A percentile compares a stretch with the other conserved stretches of the same genome.
phyloP scores from a whole-genome alignment of 148 eudicot species.

The Chenopodium suecicum region DNA sequence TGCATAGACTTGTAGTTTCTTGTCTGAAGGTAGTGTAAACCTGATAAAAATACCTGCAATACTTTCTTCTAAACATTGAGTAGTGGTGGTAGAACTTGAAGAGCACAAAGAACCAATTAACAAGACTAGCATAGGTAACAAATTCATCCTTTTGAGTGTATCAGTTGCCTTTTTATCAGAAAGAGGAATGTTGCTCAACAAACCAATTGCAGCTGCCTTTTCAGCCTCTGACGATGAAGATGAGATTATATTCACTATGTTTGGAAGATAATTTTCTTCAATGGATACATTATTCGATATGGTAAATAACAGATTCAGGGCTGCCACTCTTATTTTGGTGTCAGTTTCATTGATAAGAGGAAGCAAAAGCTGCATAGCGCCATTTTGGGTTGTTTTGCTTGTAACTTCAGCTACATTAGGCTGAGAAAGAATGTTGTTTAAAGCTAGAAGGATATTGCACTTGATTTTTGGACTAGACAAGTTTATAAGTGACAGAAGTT shows the following conservation, averaged over 20 bases:
- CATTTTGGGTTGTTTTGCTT: slow-evolving; percentile 57
- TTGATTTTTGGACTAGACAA: slow-evolving; percentile 64
- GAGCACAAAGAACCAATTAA: slow-evolving; percentile 35
- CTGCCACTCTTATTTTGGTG: slow-evolving; percentile 42
- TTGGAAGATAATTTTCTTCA: slow-evolving; percentile 42
- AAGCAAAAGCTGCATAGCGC: slow-evolving; percentile 62
- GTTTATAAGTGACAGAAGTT: slow-evolving; percentile 74
- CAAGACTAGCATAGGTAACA: slow-evolving; percentile 53
- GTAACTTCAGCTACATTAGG: slow-evolving; percentile 45
- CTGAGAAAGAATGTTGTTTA: slow-evolving; percentile 58
- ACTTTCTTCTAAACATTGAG: slow-evolving; percentile 44
- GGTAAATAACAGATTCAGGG: slow-evolving; percentile 52
- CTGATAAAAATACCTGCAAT: slow-evolving; percentile 56
- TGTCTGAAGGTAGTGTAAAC: slow-evolving; percentile 67
- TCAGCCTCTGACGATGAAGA: slow-evolving; percentile 49
- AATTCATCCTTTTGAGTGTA: slow-evolving; percentile 50
- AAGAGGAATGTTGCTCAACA: slow-evolving; percentile 67
- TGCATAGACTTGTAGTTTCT: slow-evolving; percentile 57
- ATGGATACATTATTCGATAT: slow-evolving; percentile 48
- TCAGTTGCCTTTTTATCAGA: slow-evolving; percentile 55
- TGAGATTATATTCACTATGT: slow-evolving; percentile 44
- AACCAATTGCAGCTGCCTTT: slow-evolving; percentile 64
- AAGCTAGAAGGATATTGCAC: slow-evolving; percentile 57
- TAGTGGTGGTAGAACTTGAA: slow-evolving; percentile 29
- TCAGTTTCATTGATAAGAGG: slow-evolving; percentile 55